phyloP scores from a whole-genome alignment of 2,329 filamentous ascomycete species.

The Paraconiothyrium sp. region DNA sequence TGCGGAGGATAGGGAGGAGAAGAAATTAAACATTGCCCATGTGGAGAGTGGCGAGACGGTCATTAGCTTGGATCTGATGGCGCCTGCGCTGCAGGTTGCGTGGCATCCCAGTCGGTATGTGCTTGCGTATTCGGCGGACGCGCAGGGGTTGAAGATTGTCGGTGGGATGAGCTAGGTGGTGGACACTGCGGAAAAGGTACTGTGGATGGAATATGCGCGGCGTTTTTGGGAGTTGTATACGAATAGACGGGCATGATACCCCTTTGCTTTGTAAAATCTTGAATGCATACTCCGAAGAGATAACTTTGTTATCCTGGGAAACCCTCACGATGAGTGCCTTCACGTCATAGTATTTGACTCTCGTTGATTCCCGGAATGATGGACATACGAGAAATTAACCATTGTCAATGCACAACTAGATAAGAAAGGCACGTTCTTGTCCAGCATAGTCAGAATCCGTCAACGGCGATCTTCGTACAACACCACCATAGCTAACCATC shows the following conservation, averaged over 20 bases:
- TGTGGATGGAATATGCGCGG: not conserved
- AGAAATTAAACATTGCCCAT: conserved; percentile 75
- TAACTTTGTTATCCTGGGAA: not conserved
- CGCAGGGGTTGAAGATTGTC: conserved; percentile 72
- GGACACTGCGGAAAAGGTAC: not conserved
- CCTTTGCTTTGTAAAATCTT: conserved; percentile 15
- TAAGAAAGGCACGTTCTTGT: not conserved
- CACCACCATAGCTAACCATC: not conserved
- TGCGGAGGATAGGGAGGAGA: conserved; percentile 78
- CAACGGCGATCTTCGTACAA: not conserved
- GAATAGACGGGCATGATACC: conserved; percentile 29
- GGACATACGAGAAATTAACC: not conserved
- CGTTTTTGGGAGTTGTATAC: conserved; percentile 14
- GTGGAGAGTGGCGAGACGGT: conserved; percentile 78
- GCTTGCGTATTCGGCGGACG: conserved; percentile 75
- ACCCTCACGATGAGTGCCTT: not conserved
- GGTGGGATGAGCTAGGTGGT: conserved; percentile 53
- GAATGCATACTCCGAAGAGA: not conserved
- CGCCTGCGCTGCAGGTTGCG: conserved; percentile 71
- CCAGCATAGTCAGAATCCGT: not conserved
- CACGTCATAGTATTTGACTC: not conserved
- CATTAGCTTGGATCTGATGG: conserved; percentile 74
- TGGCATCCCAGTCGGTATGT: conserved; percentile 81
- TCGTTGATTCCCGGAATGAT: not conserved
- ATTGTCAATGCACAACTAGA: not conserved